phyloP scores from a whole-genome alignment of 352 stramenopile species.

The Phytophthora pseudosyringae region DNA sequence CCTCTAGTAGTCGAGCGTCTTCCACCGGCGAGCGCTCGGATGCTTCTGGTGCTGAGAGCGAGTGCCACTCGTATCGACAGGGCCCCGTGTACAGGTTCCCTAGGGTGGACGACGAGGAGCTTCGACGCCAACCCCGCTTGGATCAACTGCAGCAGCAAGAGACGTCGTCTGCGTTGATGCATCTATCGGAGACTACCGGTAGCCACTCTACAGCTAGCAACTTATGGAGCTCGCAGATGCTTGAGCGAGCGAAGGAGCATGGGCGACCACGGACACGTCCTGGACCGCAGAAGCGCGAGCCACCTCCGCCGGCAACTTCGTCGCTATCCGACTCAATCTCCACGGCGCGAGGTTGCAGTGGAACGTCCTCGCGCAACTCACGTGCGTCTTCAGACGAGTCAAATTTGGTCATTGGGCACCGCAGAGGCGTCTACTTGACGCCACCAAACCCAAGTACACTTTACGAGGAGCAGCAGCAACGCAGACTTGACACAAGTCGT shows the following conservation, averaged over 20 bases:
- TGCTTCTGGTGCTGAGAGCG: background rate
- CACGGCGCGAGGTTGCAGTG: constrained; percentile 8
- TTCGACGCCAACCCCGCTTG: background rate
- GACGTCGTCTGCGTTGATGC: background rate
- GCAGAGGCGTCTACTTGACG: constrained; percentile 13
- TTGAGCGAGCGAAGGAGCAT: too few relatives aligned
- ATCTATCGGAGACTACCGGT: background rate
- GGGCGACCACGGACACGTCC: too few relatives aligned
- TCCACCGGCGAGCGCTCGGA: constrained; percentile 11
- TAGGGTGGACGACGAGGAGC: background rate
- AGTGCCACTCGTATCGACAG: constrained; percentile 16
- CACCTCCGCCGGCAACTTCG: background rate
- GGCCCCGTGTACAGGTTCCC: constrained; percentile 16
- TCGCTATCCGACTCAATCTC: constrained; percentile 1
- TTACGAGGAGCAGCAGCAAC: constrained; percentile 16
- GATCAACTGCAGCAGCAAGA: background rate
- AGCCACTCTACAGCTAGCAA: too few relatives aligned
- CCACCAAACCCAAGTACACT: constrained; percentile 13
- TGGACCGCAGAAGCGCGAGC: too few relatives aligned
- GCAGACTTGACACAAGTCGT: background rate
- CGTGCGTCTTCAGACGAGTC: constrained; percentile 20
- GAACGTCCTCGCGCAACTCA: constrained; percentile 13
- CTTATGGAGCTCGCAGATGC: too few relatives aligned
- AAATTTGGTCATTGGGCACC: background rate
- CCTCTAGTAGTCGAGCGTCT: constrained; percentile 9